These are phyloP conservation scores for Trichoderma sp. DNA, from an alignment of 2,329 filamentous ascomycete genomes.

Conservation along the genomic window DNA sequence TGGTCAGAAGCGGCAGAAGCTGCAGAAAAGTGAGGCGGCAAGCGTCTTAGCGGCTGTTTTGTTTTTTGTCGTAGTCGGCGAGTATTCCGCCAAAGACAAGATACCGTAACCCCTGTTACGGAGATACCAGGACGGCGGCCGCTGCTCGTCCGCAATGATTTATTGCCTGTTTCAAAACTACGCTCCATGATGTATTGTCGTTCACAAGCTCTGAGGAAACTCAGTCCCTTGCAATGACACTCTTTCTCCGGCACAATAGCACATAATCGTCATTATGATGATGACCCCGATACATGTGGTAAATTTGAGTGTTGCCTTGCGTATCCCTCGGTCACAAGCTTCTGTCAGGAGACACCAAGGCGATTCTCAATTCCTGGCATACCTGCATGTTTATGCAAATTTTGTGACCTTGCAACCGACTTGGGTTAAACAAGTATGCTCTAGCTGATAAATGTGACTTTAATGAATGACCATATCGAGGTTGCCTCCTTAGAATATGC, in stretches of 20 bases:
- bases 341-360: neutral
- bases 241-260: neutral
- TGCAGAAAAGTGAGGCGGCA: neutral
- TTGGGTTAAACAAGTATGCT: neutral
- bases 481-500: too few relatives aligned
- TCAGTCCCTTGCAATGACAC: neutral
- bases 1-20: neutral
- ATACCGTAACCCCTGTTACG: neutral
- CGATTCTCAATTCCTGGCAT: neutral
- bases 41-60: neutral
- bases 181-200: neutral
- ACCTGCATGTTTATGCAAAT: neutral
- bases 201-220: neutral
- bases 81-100: neutral
- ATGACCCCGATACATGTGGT: neutral
- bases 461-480: neutral
- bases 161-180: neutral
- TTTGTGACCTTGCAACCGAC: neutral
- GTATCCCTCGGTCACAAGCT: neutral
- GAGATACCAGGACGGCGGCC: neutral
- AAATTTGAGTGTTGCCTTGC: neutral
- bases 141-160: neutral
- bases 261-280: neutral
- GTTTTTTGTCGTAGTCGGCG: neutral
- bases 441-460: neutral